Percentiles rank a stretch among this genome's conserved stretches.
Evolutionary conservation across 352 stramenopile genomes (phyloP).

Genomic region (Pythium utonaiense): DNA sequence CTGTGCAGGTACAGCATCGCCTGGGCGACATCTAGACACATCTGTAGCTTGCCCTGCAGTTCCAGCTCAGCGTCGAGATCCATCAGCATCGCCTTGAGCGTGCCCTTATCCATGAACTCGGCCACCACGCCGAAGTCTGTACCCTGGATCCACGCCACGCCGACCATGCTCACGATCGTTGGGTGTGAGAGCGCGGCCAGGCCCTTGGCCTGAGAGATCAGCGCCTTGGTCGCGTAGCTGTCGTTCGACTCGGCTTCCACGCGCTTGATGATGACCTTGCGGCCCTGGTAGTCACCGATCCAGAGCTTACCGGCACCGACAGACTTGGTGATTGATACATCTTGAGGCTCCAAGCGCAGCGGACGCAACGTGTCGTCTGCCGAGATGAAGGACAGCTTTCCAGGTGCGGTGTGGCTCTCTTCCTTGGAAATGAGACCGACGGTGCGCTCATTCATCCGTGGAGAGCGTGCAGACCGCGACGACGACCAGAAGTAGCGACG

Average conservation of each 20-base stretch:
- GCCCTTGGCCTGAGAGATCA: slow-evolving; percentile 51
- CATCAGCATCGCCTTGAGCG: slow-evolving; percentile 50
- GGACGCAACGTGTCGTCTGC: slow-evolving; percentile 59
- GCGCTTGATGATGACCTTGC: slow-evolving; percentile 70
- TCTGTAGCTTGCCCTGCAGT: slow-evolving; percentile 49
- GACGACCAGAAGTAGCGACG: slow-evolving; percentile 28
- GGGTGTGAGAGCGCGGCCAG: slow-evolving; percentile 52
- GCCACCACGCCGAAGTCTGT: slow-evolving; percentile 75
- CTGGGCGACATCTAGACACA: slow-evolving; percentile 63
- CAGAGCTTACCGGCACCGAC: slow-evolving; percentile 47
- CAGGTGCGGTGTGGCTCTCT: slow-evolving; percentile 6
- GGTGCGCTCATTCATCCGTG: slow-evolving; percentile 15
- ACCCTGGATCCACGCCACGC: slow-evolving; percentile 65
- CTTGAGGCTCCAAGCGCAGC: slow-evolving; percentile 47
- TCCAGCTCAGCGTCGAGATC: slow-evolving; percentile 54
- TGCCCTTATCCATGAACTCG: slow-evolving; percentile 76
- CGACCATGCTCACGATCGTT: slow-evolving; percentile 63
- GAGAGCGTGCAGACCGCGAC: slow-evolving; percentile 3
- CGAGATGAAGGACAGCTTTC: slow-evolving; percentile 59
- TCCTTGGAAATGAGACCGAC: slow-evolving; percentile 26
- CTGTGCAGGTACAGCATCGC: slow-evolving; percentile 64
- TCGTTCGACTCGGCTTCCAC: slow-evolving; percentile 63
- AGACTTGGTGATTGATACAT: slow-evolving; percentile 55
- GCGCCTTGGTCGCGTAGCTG: slow-evolving; percentile 50
- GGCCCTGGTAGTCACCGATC: slow-evolving; percentile 49